These are phyloP conservation scores for Haplosporangium gracile DNA, from an alignment of 192 early-diverging fungal species.

Conservation along the genomic window DNA sequence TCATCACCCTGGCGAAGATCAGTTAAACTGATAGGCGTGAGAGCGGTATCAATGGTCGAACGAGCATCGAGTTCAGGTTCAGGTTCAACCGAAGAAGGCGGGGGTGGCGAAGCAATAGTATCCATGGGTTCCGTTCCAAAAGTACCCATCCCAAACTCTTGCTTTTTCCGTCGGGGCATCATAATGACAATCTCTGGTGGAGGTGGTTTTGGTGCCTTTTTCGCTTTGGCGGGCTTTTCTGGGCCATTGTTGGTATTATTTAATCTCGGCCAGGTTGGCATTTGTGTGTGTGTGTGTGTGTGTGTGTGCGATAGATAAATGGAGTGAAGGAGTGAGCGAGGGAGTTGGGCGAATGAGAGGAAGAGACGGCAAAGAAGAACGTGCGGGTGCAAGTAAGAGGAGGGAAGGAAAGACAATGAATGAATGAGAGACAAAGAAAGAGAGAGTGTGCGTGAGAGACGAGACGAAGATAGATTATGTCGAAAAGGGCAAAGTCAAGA, in stretches of 20 bases:
- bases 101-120: neutral
- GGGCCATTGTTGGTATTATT: neutral
- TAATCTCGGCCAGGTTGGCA: slow-evolving; percentile 38
- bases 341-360: neutral
- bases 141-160: slow-evolving; percentile 41
- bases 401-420: neutral
- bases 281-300: neutral
- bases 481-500: neutral
- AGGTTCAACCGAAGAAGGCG: neutral
- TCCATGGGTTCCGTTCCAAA: slow-evolving; percentile 32
- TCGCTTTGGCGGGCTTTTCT: slow-evolving; percentile 11
- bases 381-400: neutral
- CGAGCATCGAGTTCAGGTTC: neutral
- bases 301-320: neutral
- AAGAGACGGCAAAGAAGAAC: neutral
- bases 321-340: neutral
- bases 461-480: neutral
- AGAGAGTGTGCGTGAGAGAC: neutral
- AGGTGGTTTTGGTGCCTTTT: slow-evolving; percentile 14
- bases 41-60: neutral
- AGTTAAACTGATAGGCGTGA: neutral
- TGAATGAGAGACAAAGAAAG: neutral
- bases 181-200: slow-evolving; percentile 26
- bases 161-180: slow-evolving; percentile 26
- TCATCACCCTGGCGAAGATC: slow-evolving; percentile 1